Evolutionary conservation across 768 basidiomycete species (phyloP).

Genomic region (Coprinopsis marcescibilis): DNA sequence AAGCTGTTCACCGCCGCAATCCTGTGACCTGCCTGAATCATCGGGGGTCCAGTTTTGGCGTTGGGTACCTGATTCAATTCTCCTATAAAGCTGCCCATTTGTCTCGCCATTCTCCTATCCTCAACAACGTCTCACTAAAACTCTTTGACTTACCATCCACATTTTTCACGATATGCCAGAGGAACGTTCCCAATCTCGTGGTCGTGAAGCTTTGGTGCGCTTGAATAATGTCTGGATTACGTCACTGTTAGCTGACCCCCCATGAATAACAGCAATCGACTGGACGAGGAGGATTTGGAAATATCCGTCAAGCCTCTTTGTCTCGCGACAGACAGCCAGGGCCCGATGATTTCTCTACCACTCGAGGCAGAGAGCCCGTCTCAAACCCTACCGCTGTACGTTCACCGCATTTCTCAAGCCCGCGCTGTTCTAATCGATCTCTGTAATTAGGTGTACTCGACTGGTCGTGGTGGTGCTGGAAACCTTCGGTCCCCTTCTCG

Average conservation of each 20-base stretch:
- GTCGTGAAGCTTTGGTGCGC: conserved; percentile 55
- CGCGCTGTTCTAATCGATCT: not conserved
- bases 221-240: conserved; percentile 6
- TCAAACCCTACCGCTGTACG: conserved; percentile 32
- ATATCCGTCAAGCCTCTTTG: conserved; percentile 47
- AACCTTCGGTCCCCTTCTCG: conserved; percentile 81
- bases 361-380: conserved; percentile 57
- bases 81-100: not conserved
- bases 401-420: not conserved
- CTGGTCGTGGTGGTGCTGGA: conserved; percentile 78
- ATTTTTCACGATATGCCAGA: conserved; percentile 18
- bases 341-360: conserved; percentile 49
- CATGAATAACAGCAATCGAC: conserved; percentile 38
- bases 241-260: not conserved
- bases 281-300: conserved; percentile 66
- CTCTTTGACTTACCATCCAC: not conserved
- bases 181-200: conserved; percentile 52
- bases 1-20: too few species aligned
- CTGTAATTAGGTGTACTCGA: conserved; percentile 36
- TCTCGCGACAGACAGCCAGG: conserved; percentile 42
- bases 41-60: too few species aligned
- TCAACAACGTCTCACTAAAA: not conserved
- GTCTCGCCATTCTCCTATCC: not conserved
- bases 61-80: not conserved
- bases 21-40: too few species aligned